A percentile compares a stretch with the other conserved stretches of the same genome.
These are phyloP conservation scores for Populus simonii DNA, from an alignment of 345 rosid genomes.

Conservation along the genomic window DNA sequence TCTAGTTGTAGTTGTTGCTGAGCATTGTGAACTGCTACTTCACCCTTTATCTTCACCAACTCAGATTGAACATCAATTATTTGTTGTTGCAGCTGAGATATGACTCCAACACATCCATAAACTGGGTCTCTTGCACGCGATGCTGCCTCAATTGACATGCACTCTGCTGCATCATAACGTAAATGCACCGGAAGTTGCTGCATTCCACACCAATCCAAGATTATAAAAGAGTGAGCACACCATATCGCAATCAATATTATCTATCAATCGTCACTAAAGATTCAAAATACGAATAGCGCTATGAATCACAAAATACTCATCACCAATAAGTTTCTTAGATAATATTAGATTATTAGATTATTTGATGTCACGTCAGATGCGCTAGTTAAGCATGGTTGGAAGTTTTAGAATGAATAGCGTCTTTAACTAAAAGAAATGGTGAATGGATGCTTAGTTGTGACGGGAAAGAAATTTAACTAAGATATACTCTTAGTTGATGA, in stretches of 20 bases:
- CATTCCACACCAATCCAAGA: neutral
- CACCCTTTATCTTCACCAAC: neutral
- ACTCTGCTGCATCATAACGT: slow-evolving; percentile 23
- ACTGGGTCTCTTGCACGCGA: slow-evolving; percentile 19
- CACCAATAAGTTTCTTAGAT: neutral
- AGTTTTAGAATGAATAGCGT: too few relatives aligned
- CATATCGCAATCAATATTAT: too few relatives aligned
- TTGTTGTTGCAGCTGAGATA: slow-evolving; percentile 25
- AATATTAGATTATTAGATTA: too few relatives aligned
- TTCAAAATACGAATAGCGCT: neutral
- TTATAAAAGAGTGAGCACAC: neutral
- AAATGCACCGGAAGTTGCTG: slow-evolving; percentile 24
- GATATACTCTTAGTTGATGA: neutral
- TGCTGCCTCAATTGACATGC: slow-evolving; percentile 21
- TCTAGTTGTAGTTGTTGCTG: neutral
- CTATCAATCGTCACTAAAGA: neutral
- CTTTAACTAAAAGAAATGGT: neutral
- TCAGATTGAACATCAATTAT: slow-evolving; percentile 12
- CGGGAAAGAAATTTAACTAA: neutral
- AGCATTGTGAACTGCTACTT: slow-evolving; percentile 11
- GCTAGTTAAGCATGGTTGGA: too few relatives aligned
- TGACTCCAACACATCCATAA: slow-evolving; percentile 23
- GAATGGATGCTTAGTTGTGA: neutral
- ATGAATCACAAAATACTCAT: neutral
- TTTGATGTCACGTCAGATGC: neutral